A percentile compares a stretch with the other conserved stretches of the same genome.
These are phyloP conservation scores for Aspergillus piperis DNA, from an alignment of 2,329 filamentous ascomycete species.

Conservation along the genomic window DNA sequence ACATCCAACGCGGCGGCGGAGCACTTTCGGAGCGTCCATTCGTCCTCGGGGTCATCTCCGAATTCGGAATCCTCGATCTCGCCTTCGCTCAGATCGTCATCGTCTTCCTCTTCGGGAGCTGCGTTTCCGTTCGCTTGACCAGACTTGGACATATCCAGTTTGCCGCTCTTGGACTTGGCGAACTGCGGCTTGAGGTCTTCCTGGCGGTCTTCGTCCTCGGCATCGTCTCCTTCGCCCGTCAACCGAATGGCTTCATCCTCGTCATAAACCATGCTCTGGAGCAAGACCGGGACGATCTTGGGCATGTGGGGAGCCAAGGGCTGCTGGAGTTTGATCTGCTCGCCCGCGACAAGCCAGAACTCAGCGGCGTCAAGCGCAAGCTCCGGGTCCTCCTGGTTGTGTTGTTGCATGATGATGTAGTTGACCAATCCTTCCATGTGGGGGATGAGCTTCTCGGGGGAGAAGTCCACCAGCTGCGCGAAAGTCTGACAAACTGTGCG, in stretches of 20 bases:
- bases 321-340: constrained; percentile 77
- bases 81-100: constrained; percentile 82
- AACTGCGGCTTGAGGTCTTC: constrained; percentile 94
- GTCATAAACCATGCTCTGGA: constrained; percentile 95
- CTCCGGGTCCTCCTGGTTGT: constrained; percentile 77
- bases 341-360: constrained; percentile 93
- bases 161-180: constrained; percentile 67
- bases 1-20: constrained; percentile 94
- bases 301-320: constrained; percentile 74
- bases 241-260: constrained; percentile 88
- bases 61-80: constrained; percentile 78
- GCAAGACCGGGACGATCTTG: constrained; percentile 84
- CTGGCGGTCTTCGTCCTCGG: constrained; percentile 83
- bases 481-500: constrained; percentile 93
- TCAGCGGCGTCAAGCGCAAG: constrained; percentile 92
- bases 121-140: constrained; percentile 43
- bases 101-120: constrained; percentile 55
- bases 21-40: constrained; percentile 95
- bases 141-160: constrained; percentile 57
- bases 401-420: constrained; percentile 89
- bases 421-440: constrained; percentile 86
- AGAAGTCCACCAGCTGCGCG: constrained; percentile 85
- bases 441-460: constrained; percentile 85
- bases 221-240: constrained; percentile 82
- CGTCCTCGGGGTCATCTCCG: constrained; percentile 76